Conservation (phyloP, 192 early-diverging fungal species). For the Backusella macrospora region DNA sequence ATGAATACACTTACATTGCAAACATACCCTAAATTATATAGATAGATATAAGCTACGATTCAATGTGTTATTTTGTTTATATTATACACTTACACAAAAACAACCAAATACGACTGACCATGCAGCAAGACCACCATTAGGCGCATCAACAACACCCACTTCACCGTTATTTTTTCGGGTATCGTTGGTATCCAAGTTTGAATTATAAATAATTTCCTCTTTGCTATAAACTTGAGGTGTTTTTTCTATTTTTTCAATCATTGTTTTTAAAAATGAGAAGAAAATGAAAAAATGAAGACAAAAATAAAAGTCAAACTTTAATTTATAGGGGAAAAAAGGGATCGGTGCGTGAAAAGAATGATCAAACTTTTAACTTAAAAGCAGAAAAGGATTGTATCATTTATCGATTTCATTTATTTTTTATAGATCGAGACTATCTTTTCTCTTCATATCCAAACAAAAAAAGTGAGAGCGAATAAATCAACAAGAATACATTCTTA, state of each 20-base stretch:
- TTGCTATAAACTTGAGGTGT: neutral
- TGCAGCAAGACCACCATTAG: slow-evolving; percentile 46
- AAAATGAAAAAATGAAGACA: neutral
- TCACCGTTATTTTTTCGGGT: neutral
- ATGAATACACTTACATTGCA: slow-evolving; percentile 28
- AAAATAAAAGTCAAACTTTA: neutral
- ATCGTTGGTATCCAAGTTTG: neutral
- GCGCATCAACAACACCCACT: slow-evolving; percentile 32
- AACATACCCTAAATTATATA: slow-evolving; percentile 28
- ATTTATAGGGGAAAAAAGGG: neutral
- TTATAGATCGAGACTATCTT: no score
- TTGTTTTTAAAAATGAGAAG: neutral
- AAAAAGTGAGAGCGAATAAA: no score
- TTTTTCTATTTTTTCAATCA: neutral
- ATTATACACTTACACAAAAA: slow-evolving; percentile 39
- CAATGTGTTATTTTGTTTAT: slow-evolving; percentile 1
- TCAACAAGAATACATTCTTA: neutral
- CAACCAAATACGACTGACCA: slow-evolving; percentile 49
- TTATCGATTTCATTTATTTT: neutral
- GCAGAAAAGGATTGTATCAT: neutral
- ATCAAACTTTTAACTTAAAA: neutral
- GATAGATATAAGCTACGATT: neutral
- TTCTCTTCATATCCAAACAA: no score
- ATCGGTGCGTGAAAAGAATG: neutral
- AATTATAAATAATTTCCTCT: neutral